Base-by-base conservation (phyloP, 2,329 filamentous ascomycete genomes). In the Sclerotinia sclerotiorum region DNA sequence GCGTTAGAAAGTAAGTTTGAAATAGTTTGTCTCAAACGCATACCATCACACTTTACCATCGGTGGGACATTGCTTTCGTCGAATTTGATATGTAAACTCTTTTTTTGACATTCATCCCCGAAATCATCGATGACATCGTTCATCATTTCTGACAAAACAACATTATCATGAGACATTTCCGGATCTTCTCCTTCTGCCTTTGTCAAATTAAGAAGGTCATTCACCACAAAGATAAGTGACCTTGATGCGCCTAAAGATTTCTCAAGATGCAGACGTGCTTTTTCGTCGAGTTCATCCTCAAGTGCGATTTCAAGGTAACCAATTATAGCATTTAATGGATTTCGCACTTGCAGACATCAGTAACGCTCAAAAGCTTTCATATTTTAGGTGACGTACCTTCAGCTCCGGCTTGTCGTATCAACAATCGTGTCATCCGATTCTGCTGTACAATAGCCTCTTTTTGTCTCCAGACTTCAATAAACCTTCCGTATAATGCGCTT, bases 271-370 rank as follows among this genome's bases (percentile, higher is more conserved):
- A 97, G 93, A 24, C 94, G 84, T 0, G 92, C 96, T 76, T 97
- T 93, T 17, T 87, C 81, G 71, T 97, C 93, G 3, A 97, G 81
- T 0, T 83, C 81, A 0, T 92, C 92, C 79, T 97, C 93, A 1
- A 97, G 80, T 0, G 93, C 93, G 71, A 97, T 97, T 74, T 97
- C 93, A 0, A 97, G 84, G 73, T 96, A 97, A 74, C 97, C 97
- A 79, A 97, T 96, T 75, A 97, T 97, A n/a, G 93, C 93, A 74
- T 97, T 97, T 2, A 97, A 81, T 0, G 93, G 93, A 0, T 93
- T 97, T 63, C 93, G 89, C 13, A 97, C 92, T 80, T 97, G 92
- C 72, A 97, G 93, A 7, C 1, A 51, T 63, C 2, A 63, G 60
- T 51, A 39, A 15, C 17, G 8, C 5, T 4, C 8, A 3, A 42